Conservation (phyloP, 2,329 filamentous ascomycete genomes). For the Cordyceps fumosorosea region DNA sequence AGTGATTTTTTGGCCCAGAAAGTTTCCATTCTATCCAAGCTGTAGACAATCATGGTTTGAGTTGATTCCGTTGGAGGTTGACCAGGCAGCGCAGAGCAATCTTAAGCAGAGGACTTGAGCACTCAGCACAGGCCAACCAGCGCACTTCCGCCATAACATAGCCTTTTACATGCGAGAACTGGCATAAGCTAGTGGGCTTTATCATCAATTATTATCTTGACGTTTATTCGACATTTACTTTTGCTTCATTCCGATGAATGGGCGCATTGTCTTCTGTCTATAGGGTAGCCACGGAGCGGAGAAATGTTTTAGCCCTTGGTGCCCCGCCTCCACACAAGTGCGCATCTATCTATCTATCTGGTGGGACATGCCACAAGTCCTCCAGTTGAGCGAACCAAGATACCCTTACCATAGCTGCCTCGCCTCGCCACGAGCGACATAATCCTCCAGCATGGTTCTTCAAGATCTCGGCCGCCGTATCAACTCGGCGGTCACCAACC, state of each 20-base stretch:
- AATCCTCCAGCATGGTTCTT: slow-evolving; percentile 68
- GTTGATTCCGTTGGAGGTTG: no score
- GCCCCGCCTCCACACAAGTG: slow-evolving; percentile 14
- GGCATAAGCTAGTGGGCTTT: no score
- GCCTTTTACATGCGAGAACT: no score
- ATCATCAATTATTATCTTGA: no score
- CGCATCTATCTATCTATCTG: background rate
- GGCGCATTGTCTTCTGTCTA: background rate
- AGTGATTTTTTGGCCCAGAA: background rate
- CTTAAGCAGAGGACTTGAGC: no score
- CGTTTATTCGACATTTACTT: no score
- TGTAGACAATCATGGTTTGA: background rate
- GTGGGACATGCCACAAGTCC: slow-evolving; percentile 14
- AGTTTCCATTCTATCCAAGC: background rate
- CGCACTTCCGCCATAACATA: no score
- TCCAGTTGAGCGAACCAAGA: slow-evolving; percentile 6
- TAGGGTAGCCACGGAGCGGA: slow-evolving; percentile 11
- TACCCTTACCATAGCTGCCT: slow-evolving; percentile 3
- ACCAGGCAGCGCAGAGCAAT: no score
- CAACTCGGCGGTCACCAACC: slow-evolving; percentile 89
- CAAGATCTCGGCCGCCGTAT: slow-evolving; percentile 98
- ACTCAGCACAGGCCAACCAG: no score
- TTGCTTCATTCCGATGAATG: no score
- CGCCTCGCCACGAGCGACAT: slow-evolving; percentile 7
- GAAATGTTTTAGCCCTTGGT: slow-evolving; percentile 12